Evolutionary conservation across 805 yeast species (phyloP).

Genomic region (Yarrowia sp.): DNA sequence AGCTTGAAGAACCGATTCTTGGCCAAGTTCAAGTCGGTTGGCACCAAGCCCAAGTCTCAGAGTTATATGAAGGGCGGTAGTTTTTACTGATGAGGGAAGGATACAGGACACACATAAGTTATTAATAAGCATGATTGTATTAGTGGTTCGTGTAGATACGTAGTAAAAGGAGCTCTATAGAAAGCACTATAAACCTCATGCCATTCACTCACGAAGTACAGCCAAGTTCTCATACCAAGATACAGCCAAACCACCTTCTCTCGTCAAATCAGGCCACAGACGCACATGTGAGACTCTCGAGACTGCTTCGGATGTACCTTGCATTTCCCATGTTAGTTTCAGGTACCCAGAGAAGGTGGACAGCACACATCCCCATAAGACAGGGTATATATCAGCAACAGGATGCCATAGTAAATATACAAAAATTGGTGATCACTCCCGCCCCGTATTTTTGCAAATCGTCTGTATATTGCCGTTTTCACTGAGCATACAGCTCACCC

Average conservation of each 20-base stretch:
- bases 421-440: no score
- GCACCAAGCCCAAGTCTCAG: slow-evolving; percentile 1
- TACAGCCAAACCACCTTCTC: no score
- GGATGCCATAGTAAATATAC: no score
- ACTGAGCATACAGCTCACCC: slow-evolving; percentile 1
- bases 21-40: slow-evolving; percentile 31
- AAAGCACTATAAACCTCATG: no score
- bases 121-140: slow-evolving; percentile 32
- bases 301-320: slow-evolving; percentile 32
- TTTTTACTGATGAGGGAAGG: background rate
- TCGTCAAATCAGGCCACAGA: background rate
- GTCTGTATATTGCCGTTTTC: no score
- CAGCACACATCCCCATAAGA: no score
- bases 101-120: slow-evolving; percentile 2
- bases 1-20: slow-evolving; percentile 21
- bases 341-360: slow-evolving; percentile 1
- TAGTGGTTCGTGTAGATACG: no score
- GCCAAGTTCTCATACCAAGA: no score
- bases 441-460: background rate
- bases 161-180: no score
- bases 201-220: no score
- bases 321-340: slow-evolving; percentile 19
- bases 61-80: slow-evolving; percentile 28
- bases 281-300: background rate
- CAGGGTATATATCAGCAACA: no score